phyloP scores from a whole-genome alignment of 176 grass and related monocot species.

The Areca catechu region DNA sequence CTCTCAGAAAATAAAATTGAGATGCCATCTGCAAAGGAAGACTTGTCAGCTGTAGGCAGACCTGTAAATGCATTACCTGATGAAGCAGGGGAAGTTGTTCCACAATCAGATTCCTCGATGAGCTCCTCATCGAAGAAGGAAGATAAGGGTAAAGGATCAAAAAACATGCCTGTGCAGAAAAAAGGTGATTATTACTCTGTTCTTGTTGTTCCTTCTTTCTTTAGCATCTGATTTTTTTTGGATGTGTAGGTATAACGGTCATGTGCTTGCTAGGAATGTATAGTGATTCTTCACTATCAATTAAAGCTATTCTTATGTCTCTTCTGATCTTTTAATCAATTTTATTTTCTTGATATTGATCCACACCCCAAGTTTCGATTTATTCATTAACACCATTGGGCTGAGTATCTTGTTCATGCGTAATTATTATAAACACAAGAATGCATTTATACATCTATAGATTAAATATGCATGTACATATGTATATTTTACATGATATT shows the following conservation, averaged over 20 bases:
- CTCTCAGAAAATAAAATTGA: neutral
- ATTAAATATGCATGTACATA: no score
- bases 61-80: neutral
- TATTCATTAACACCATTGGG: no score
- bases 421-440: no score
- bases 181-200: constrained; percentile 19
- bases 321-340: no score
- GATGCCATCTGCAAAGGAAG: neutral
- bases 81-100: neutral
- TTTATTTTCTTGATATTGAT: no score
- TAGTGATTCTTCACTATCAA: neutral
- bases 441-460: no score
- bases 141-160: neutral
- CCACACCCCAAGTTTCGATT: no score
- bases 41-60: neutral
- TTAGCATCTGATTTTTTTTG: neutral
- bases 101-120: neutral
- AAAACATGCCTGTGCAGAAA: constrained; percentile 7
- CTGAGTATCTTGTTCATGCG: no score
- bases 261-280: neutral
- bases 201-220: no score
- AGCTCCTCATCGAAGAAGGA: neutral
- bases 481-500: no score
- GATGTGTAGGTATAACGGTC: no score
- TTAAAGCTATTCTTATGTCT: no score